Percentiles rank a stretch among this genome's conserved stretches.
Evolutionary conservation across 345 rosid genomes (phyloP).

Genomic region (Erysimum cheiranthoides): DNA sequence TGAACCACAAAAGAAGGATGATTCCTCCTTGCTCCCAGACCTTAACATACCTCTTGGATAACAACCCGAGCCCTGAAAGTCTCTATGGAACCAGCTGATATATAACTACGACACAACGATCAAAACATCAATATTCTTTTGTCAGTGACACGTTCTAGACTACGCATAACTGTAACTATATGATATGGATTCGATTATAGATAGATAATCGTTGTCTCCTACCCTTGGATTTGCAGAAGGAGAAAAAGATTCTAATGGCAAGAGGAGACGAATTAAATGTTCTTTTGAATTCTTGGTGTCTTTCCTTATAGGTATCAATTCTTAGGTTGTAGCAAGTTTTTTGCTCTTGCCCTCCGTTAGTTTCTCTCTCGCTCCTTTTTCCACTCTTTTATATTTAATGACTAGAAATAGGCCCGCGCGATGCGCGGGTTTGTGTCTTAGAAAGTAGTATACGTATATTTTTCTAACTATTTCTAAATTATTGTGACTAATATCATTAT

Average conservation of each 20-base stretch:
- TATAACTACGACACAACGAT: constrained; percentile 11
- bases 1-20: constrained; percentile 34
- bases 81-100: constrained; percentile 44
- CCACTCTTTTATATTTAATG: not conserved
- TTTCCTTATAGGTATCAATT: not conserved
- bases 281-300: constrained; percentile 7
- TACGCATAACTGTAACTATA: constrained; percentile 40
- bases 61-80: constrained; percentile 37
- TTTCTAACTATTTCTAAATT: no score
- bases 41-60: constrained; percentile 65
- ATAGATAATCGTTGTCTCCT: constrained; percentile 22
- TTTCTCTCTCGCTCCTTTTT: not conserved
- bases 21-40: constrained; percentile 62
- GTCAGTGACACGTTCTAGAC: constrained; percentile 28
- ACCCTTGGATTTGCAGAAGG: constrained; percentile 28
- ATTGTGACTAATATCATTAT: no score
- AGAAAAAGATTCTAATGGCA: not conserved
- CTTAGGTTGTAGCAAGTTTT: constrained; percentile 34
- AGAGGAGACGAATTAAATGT: constrained; percentile 16
- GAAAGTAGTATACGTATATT: no score
- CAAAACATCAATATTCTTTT: constrained; percentile 40
- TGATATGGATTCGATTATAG: constrained; percentile 28
- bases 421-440: no score
- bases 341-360: constrained; percentile 1
- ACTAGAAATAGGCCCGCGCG: no score